These are phyloP conservation scores for Colletotrichum echinochloae DNA, from an alignment of 2,329 filamentous ascomycete genomes.

Conservation along the genomic window DNA sequence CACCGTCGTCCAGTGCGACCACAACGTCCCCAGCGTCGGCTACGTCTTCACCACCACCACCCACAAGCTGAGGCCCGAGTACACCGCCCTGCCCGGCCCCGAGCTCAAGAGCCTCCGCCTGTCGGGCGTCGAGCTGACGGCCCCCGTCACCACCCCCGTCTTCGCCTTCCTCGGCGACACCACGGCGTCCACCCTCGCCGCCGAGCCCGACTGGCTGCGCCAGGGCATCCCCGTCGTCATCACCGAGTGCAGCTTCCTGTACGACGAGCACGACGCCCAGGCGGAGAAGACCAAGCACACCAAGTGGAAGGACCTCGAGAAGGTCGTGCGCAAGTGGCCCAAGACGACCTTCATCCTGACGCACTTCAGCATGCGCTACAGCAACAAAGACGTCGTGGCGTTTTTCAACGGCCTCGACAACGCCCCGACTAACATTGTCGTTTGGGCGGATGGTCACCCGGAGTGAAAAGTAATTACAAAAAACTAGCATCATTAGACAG, in stretches of 20 bases:
- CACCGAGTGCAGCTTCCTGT: conserved; percentile 62
- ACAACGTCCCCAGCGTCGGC: conserved; percentile 60
- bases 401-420: conserved; percentile 57
- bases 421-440: conserved; percentile 57
- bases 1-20: conserved; percentile 58
- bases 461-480: not conserved
- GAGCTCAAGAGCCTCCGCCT: conserved; percentile 55
- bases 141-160: conserved; percentile 52
- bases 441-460: conserved; percentile 57
- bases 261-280: conserved; percentile 56
- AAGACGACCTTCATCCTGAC: conserved; percentile 59
- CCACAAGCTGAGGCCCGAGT: conserved; percentile 54
- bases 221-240: conserved; percentile 58
- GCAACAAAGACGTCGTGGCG: conserved; percentile 52
- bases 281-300: conserved; percentile 62
- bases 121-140: conserved; percentile 55
- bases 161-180: conserved; percentile 64
- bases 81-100: conserved; percentile 49
- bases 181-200: conserved; percentile 54
- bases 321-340: conserved; percentile 56
- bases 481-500: not conserved
- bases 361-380: conserved; percentile 60
- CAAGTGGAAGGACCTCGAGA: conserved; percentile 59
- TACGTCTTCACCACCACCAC: conserved; percentile 59
- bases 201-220: conserved; percentile 54